Conservation (phyloP, 2,329 filamentous ascomycete species). For the Plenodomus biglobosus region DNA sequence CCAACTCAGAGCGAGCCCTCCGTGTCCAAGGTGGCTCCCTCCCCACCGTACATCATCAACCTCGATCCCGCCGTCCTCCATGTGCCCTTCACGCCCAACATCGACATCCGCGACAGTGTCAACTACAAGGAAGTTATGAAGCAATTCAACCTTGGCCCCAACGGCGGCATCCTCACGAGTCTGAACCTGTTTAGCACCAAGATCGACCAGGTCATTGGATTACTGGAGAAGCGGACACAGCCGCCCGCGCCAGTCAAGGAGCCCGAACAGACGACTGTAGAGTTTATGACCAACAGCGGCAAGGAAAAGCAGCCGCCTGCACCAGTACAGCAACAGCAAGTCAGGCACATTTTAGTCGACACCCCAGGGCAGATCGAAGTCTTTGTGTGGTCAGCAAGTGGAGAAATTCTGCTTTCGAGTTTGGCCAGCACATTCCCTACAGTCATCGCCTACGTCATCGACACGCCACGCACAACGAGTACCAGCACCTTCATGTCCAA, state of each 20-base stretch:
- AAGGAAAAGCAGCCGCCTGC: conserved; percentile 27
- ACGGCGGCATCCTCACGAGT: conserved; percentile 93
- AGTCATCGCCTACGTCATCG: conserved; percentile 95
- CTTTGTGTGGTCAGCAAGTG: conserved; percentile 96
- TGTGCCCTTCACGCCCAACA: conserved; percentile 94
- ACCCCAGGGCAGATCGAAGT: conserved; percentile 98
- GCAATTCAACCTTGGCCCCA: conserved; percentile 95
- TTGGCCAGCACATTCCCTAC: conserved; percentile 94
- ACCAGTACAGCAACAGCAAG: conserved; percentile 57
- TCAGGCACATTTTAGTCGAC: conserved; percentile 84
- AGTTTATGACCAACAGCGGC: conserved; percentile 41
- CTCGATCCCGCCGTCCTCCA: conserved; percentile 92
- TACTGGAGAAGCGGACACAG: conserved; percentile 84
- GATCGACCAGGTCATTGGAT: conserved; percentile 86
- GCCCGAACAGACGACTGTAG: conserved; percentile 37
- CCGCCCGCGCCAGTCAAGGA: conserved; percentile 47
- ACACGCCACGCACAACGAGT: conserved; percentile 88
- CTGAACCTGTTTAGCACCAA: conserved; percentile 97
- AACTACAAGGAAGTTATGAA: conserved; percentile 99
- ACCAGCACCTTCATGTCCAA: conserved; percentile 99
- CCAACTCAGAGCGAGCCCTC: conserved; percentile 32
- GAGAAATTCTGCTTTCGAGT: conserved; percentile 89
- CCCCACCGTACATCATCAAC: conserved; percentile 93
- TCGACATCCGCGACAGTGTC: conserved; percentile 97
- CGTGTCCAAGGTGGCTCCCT: conserved; percentile 30